Base-by-base conservation (phyloP, 805 yeast genomes). In the Helenozyma rhizophorensis region DNA sequence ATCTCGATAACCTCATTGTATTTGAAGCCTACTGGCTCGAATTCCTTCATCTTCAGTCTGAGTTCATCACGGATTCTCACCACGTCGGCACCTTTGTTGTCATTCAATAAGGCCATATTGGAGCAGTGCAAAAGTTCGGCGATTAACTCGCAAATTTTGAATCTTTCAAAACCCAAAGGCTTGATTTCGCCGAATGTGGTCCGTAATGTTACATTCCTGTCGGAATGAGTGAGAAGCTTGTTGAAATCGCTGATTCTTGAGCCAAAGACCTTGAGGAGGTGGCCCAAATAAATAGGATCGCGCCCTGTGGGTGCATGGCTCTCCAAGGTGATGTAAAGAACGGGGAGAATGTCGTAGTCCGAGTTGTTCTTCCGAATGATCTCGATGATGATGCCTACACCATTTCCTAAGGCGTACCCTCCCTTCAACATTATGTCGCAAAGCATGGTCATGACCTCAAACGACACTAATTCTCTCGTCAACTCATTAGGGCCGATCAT, bases 231-330 rank as follows among this genome's bases (percentile, higher is more conserved):
- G 37, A 67, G 47, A n/a, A 67, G 44, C 15, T 51, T 36, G 45
- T 64, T 63, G 47, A 66, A 67, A 12, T 60, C 55, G 8, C 52
- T 51, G 30, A 67, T 63, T 18, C 59, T 51, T 30, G 48, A 48
- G 6, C 69, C 68, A 40, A 67, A 67, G 4, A 67, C 68, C 39
- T 55, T 48, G 19, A 67, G 50, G 36, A 67, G 52, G 41, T 65
- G 68, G 5, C 73, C 73, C 38, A 67, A 53, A 44, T 65, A 67
- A 29, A 67, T 67, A 1, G 73, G 70, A 43, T 67, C 73, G 39
- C 73, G 56, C 9, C 72, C 70, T 5, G 70, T 65, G 11, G 73
- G 73, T 7, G 72, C 71, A 37, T 67, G 72, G 35, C 66, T 57
- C 33, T 65, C 72, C 27, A 67, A 53, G 1, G 70, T 65, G 33